Evolutionary conservation across 805 yeast species (phyloP).

Genomic region (Ogataea sp.): DNA sequence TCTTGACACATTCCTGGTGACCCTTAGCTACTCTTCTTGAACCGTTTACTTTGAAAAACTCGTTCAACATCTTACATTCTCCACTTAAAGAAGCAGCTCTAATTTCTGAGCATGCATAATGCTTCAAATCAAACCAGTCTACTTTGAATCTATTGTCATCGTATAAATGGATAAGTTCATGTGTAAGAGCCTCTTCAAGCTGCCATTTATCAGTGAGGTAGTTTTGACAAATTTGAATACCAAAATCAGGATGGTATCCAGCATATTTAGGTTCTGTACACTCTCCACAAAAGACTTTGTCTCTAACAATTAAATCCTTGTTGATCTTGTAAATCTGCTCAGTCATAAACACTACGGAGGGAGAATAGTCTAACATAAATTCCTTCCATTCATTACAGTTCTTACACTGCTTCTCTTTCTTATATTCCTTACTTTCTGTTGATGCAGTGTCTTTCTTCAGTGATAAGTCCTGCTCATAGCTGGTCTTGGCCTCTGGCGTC

Average conservation of each 20-base stretch:
- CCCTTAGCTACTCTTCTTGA: conserved; percentile 42
- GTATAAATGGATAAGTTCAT: conserved; percentile 89
- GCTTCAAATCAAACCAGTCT: conserved; percentile 76
- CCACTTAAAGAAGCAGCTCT: conserved; percentile 91
- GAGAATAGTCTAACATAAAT: conserved; percentile 75
- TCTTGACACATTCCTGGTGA: conserved; percentile 82
- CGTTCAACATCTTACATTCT: conserved; percentile 87
- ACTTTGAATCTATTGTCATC: conserved; percentile 85
- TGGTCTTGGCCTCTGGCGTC: conserved; percentile 38
- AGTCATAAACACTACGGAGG: conserved; percentile 79
- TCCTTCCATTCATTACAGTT: conserved; percentile 68
- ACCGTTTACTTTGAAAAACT: conserved; percentile 41
- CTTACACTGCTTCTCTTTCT: conserved; percentile 39
- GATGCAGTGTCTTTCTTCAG: conserved; percentile 32
- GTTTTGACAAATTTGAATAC: conserved; percentile 83
- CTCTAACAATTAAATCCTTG: conserved; percentile 33
- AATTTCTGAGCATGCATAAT: conserved; percentile 96
- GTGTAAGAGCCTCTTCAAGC: conserved; percentile 84
- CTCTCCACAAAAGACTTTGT: conserved; percentile 64
- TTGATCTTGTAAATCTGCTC: conserved; percentile 68
- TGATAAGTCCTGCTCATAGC: conserved; percentile 48
- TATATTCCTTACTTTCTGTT: conserved; percentile 1
- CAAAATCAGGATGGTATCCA: conserved; percentile 87
- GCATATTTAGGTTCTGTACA: conserved; percentile 85
- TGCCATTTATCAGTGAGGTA: conserved; percentile 67